Evolutionary conservation across 116 monocot genomes (phyloP).

Genomic region (Iris pallida): DNA sequence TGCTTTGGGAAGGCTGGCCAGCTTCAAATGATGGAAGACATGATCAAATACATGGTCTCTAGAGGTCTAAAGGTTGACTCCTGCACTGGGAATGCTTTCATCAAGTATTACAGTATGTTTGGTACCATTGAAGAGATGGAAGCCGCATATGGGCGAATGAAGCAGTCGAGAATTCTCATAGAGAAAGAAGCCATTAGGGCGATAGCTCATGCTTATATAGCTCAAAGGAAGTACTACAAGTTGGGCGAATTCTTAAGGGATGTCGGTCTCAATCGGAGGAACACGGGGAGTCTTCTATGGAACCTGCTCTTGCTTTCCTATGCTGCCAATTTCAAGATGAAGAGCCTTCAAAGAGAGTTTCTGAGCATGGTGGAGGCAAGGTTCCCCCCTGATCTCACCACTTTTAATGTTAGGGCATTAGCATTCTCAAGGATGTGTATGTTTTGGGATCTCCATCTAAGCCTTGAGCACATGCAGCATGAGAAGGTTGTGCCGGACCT

Average conservation of each 20-base stretch:
- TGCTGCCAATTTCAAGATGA: slow-evolving; percentile 97
- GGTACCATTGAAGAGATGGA: slow-evolving; percentile 75
- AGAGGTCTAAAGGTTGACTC: slow-evolving; percentile 73
- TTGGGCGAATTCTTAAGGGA: slow-evolving; percentile 76
- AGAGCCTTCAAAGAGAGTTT: slow-evolving; percentile 88
- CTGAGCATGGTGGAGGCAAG: slow-evolving; percentile 73
- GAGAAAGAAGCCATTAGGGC: slow-evolving; percentile 60
- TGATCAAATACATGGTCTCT: slow-evolving; percentile 49
- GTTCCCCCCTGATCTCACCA: slow-evolving; percentile 75
- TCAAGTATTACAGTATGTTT: slow-evolving; percentile 47
- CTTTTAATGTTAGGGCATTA: slow-evolving; percentile 75
- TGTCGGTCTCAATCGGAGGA: slow-evolving; percentile 68
- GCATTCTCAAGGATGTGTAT: slow-evolving; percentile 89
- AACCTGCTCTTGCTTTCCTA: slow-evolving; percentile 82
- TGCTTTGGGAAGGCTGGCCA: slow-evolving; percentile 71
- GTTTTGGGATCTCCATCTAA: slow-evolving; percentile 98
- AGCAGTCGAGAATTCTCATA: slow-evolving; percentile 61
- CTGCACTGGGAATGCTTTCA: slow-evolving; percentile 48
- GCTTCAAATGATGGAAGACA: slow-evolving; percentile 66
- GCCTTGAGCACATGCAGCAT: slow-evolving; percentile 73
- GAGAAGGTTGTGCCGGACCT: slow-evolving; percentile 59
- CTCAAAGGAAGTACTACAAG: slow-evolving; percentile 49
- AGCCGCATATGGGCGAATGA: slow-evolving; percentile 50
- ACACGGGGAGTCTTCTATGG: slow-evolving; percentile 85
- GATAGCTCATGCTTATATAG: slow-evolving; percentile 60